phyloP scores from a whole-genome alignment of 2,329 filamentous ascomycete species.

The Monosporascus sp. region DNA sequence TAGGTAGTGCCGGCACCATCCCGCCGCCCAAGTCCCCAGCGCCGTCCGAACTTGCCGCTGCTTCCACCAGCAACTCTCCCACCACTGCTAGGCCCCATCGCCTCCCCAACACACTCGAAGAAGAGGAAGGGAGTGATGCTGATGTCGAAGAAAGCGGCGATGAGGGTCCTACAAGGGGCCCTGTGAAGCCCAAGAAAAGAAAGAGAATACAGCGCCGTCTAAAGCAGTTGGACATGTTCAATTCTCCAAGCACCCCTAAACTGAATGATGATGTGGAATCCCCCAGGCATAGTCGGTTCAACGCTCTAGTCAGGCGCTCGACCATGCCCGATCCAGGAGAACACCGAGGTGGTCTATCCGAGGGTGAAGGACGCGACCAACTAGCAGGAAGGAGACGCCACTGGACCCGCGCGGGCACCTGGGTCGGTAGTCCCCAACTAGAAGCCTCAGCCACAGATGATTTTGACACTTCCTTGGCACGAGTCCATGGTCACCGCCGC shows the following conservation, averaged over 20 bases:
- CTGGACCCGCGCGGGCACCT: slow-evolving; percentile 57
- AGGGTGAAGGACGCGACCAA: slow-evolving; percentile 68
- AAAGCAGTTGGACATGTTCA: slow-evolving; percentile 50
- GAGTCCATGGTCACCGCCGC: slow-evolving; percentile 59
- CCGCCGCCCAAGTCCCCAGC: slow-evolving; percentile 41
- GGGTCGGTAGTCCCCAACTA: slow-evolving; percentile 46
- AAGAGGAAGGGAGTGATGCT: slow-evolving; percentile 63
- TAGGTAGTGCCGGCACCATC: slow-evolving; percentile 52
- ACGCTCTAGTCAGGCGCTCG: slow-evolving; percentile 56
- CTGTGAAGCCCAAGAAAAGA: slow-evolving; percentile 55
- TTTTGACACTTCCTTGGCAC: slow-evolving; percentile 46
- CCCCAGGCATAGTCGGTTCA: slow-evolving; percentile 41
- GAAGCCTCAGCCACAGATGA: slow-evolving; percentile 48
- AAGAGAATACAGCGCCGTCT: slow-evolving; percentile 55
- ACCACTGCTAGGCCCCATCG: slow-evolving; percentile 39
- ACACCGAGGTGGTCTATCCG: slow-evolving; percentile 62
- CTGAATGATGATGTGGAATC: slow-evolving; percentile 37
- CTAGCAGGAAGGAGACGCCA: slow-evolving; percentile 46
- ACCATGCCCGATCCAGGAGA: slow-evolving; percentile 60
- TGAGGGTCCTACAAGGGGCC: slow-evolving; percentile 51
- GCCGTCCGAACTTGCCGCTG: slow-evolving; percentile 27
- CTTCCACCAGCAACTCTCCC: slow-evolving; percentile 45
- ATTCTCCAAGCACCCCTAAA: slow-evolving; percentile 62
- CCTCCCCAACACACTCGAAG: slow-evolving; percentile 49
- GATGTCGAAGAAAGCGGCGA: slow-evolving; percentile 85